phyloP scores from a whole-genome alignment of 768 basidiomycete species.

The Hericium coralloides region DNA sequence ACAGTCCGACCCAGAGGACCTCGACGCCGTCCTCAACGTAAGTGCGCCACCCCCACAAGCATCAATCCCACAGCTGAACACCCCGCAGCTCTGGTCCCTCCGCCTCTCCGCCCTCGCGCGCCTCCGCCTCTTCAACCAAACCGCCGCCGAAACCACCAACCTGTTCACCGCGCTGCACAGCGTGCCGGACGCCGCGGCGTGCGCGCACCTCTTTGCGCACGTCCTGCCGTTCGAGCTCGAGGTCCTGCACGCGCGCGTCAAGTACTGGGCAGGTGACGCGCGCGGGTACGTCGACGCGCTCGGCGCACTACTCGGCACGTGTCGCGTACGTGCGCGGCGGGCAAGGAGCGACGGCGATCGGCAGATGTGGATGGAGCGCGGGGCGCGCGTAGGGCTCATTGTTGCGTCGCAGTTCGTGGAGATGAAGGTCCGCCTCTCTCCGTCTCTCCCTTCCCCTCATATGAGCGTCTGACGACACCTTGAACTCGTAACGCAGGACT shows the following conservation, averaged over 20 bases:
- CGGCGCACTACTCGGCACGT: constrained; percentile 49
- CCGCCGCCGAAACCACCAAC: constrained; percentile 76
- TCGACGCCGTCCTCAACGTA: constrained; percentile 57
- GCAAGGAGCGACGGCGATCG: constrained; percentile 19
- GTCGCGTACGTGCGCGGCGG: constrained; percentile 37
- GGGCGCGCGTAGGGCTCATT: constrained; percentile 65
- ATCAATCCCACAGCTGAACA: neutral
- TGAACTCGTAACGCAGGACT: too few relatives aligned
- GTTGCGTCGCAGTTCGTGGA: constrained; percentile 77
- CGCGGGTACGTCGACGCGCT: constrained; percentile 76
- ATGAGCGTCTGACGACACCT: too few relatives aligned
- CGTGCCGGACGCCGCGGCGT: constrained; percentile 43
- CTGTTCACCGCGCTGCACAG: constrained; percentile 62
- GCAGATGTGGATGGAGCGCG: constrained; percentile 77
- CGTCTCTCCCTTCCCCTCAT: neutral
- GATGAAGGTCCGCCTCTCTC: constrained; percentile 52
- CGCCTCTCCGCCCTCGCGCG: constrained; percentile 73
- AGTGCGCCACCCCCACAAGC: neutral
- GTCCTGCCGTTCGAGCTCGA: constrained; percentile 48
- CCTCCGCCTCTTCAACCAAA: constrained; percentile 78
- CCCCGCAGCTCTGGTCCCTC: constrained; percentile 68
- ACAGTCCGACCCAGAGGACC: constrained; percentile 57
- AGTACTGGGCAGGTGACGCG: constrained; percentile 77
- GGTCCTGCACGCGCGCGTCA: constrained; percentile 64
- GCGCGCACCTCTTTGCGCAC: constrained; percentile 50